Evolutionary conservation across 345 rosid species (phyloP).

Genomic region (Geranium rotundifolium): DNA sequence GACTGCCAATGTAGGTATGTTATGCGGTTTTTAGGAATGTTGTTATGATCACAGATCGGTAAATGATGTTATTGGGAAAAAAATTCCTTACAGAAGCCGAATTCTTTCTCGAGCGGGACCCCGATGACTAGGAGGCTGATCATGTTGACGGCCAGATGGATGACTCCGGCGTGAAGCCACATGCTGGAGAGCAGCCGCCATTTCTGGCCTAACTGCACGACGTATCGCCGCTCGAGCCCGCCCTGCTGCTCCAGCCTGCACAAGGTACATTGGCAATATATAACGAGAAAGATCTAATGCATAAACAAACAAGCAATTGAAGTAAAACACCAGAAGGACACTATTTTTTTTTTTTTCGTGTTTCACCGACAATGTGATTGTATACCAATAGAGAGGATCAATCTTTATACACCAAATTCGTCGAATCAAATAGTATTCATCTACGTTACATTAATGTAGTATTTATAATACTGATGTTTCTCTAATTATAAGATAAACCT

Average conservation of each 20-base stretch:
- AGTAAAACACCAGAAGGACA: too few relatives aligned
- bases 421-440: too few relatives aligned
- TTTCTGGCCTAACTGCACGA: conserved; percentile 38
- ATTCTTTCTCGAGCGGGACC: conserved; percentile 76
- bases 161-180: conserved; percentile 86
- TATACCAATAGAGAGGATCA: too few relatives aligned
- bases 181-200: conserved; percentile 78
- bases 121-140: conserved; percentile 68
- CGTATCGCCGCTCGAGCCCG: conserved; percentile 50
- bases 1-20: conserved; percentile 26
- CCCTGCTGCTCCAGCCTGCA: conserved; percentile 64
- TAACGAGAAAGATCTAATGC: too few relatives aligned
- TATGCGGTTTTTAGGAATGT: not conserved
- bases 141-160: conserved; percentile 72
- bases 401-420: too few relatives aligned
- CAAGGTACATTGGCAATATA: not conserved
- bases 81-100: conserved; percentile 62
- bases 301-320: not conserved
- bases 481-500: too few relatives aligned
- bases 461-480: too few relatives aligned
- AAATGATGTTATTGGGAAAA: not conserved
- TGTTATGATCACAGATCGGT: not conserved
- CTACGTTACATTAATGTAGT: too few relatives aligned
- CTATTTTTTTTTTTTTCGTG: too few relatives aligned
- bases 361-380: too few relatives aligned